These are phyloP conservation scores for Ophiocordyceps camponoti-saundersi DNA, from an alignment of 2,329 filamentous ascomycete genomes.

Conservation along the genomic window DNA sequence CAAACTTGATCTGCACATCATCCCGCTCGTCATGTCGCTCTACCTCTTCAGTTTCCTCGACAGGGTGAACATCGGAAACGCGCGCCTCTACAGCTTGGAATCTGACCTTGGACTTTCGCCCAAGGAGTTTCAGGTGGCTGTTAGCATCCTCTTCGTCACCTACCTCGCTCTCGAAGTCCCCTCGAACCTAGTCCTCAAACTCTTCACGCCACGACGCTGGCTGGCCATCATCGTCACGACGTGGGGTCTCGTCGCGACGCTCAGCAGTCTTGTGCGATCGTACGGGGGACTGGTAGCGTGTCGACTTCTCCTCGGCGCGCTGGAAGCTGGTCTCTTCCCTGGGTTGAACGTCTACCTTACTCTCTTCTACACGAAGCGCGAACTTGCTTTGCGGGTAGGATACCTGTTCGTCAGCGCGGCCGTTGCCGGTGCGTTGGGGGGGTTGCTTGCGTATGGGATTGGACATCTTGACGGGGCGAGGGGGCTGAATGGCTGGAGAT, in stretches of 20 bases:
- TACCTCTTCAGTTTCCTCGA: conserved; percentile 67
- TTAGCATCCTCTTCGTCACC: conserved; percentile 52
- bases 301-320: conserved; percentile 48
- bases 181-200: conserved; percentile 46
- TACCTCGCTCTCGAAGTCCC: conserved; percentile 46
- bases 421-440: conserved; percentile 54
- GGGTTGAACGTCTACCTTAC: conserved; percentile 54
- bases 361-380: conserved; percentile 58
- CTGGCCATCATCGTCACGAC: conserved; percentile 44
- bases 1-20: conserved; percentile 46
- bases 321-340: conserved; percentile 56
- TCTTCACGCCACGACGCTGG: conserved; percentile 44
- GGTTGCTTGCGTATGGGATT: conserved; percentile 57
- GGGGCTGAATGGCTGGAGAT: conserved; percentile 52
- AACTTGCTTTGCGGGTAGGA: conserved; percentile 55
- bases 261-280: conserved; percentile 49
- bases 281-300: conserved; percentile 51
- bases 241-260: conserved; percentile 54
- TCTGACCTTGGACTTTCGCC: conserved; percentile 41
- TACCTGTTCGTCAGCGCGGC: conserved; percentile 59
- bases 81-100: conserved; percentile 47
- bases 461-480: conserved; percentile 52
- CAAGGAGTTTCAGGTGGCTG: conserved; percentile 51
- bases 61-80: conserved; percentile 59
- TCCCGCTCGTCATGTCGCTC: conserved; percentile 49